Conservation (phyloP, 306 rosid genomes). For the Castanea mollissima region DNA sequence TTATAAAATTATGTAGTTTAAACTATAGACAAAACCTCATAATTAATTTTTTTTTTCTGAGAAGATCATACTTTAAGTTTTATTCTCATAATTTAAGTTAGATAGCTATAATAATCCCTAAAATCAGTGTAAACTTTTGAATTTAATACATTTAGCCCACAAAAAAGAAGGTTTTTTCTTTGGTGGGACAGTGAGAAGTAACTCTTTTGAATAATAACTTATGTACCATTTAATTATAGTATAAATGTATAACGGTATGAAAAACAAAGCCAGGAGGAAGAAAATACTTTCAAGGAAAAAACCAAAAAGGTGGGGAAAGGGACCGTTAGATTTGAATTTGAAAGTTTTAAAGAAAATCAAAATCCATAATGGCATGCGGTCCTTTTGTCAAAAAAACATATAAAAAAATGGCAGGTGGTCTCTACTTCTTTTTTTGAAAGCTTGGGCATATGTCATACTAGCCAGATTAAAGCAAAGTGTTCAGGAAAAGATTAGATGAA, state of each 20-base stretch:
- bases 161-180: not conserved
- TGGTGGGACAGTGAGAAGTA: not conserved
- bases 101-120: no score
- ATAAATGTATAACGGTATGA: not conserved
- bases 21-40: no score
- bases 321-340: slow-evolving; percentile 67
- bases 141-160: not conserved
- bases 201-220: no score
- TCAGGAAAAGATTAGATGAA: no score
- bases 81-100: no score
- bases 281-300: not conserved
- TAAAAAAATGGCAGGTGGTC: not conserved
- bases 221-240: no score
- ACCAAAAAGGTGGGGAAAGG: slow-evolving; percentile 34
- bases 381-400: not conserved
- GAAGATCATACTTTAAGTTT: no score
- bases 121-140: not conserved
- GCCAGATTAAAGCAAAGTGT: slow-evolving; percentile 24
- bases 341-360: slow-evolving; percentile 28
- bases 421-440: slow-evolving; percentile 16
- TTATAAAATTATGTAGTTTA: no score
- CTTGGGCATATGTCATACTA: slow-evolving; percentile 3
- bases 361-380: slow-evolving; percentile 25
- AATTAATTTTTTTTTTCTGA: no score
- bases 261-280: not conserved